phyloP scores from a whole-genome alignment of 1,284 basidiomycete genomes.

The Microbotryum lychnidis-dioicae region DNA sequence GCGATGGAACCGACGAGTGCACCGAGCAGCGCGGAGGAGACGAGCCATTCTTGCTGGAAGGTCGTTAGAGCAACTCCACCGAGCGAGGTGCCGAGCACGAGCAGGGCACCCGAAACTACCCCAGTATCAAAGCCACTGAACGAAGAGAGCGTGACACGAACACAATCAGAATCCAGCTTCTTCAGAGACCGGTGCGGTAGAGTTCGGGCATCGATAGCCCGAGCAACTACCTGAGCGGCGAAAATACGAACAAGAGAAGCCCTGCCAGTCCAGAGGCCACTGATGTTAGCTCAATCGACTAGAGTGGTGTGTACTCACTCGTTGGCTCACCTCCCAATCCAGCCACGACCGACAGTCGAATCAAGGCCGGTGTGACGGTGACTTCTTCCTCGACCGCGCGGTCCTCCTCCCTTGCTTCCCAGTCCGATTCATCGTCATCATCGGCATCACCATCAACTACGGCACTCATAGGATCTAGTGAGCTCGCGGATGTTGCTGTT shows the following conservation, averaged over 20 bases:
- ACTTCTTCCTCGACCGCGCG: neutral
- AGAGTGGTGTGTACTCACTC: too few relatives aligned
- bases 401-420: neutral
- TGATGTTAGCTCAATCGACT: neutral
- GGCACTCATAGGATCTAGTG: too few relatives aligned
- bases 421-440: neutral
- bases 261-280: neutral
- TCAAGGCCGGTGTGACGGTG: constrained; percentile 16
- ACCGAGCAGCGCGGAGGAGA: constrained; percentile 38
- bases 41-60: constrained; percentile 20
- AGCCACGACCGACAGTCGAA: constrained; percentile 14
- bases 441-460: neutral
- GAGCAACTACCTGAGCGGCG: neutral
- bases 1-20: constrained; percentile 25
- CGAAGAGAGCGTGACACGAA: too few relatives aligned
- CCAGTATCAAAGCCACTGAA: constrained; percentile 28
- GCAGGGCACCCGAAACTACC: constrained; percentile 20
- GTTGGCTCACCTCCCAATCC: constrained; percentile 19
- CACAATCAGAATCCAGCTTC: neutral
- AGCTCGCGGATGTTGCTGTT: too few relatives aligned
- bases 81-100: constrained; percentile 16
- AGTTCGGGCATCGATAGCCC: too few relatives aligned
- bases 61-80: constrained; percentile 12
- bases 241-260: constrained; percentile 4
- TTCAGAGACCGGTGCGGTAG: too few relatives aligned